Evolutionary conservation across 352 stramenopile genomes (phyloP), one percentile per base, ranked within the genome.

Genomic region (Globisporangium splendens): DNA sequence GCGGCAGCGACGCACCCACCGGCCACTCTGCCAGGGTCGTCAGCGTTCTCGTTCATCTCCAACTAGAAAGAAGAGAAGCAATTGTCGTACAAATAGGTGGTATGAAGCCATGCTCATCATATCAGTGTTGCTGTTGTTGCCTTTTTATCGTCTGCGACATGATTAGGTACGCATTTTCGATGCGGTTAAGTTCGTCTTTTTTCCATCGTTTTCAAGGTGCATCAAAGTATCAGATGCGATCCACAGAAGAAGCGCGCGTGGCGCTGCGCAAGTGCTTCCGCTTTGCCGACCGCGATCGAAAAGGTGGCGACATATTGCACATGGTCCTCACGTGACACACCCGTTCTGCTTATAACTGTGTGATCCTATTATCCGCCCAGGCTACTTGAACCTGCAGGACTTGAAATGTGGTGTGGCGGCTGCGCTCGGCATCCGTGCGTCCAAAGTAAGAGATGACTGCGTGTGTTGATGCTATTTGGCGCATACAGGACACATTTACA

Each of bases 361-460:
- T n/a, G n/a, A n/a, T n/a, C n/a, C 24, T 5, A 31, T 7, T 51
- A 42, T 54, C 3, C 18, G 8, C 49, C 17, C 22, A 91, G 80
- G 78, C 2, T 62, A 62, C 39, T 65, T 91, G 42, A 24, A 54
- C 5, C 41, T 69, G 1, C 64, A 70, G 11, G 79, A 89, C 11
- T 65, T 89, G n/a, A 91, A 89, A n/a, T 89, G 79, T 42, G 79
- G 63, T 17, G 77, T 91, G 21, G 79, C 77, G 10, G 79, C 81
- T 1, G 73, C 79, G 21, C 59, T 91, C 4, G 78, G 81, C 3
- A 77, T 89, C 17, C 77, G 77, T 13, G 69, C 81, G 20, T 91
- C 81, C n/a, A 89, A 88, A 69, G 75, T 62, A 2, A 12, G 49
- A 18, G 2, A 10, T 33, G 8, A 35, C 3, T 38, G 18, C 18